Conservation (phyloP, 2,329 filamentous ascomycete species). For the Fusarium penzigii region DNA sequence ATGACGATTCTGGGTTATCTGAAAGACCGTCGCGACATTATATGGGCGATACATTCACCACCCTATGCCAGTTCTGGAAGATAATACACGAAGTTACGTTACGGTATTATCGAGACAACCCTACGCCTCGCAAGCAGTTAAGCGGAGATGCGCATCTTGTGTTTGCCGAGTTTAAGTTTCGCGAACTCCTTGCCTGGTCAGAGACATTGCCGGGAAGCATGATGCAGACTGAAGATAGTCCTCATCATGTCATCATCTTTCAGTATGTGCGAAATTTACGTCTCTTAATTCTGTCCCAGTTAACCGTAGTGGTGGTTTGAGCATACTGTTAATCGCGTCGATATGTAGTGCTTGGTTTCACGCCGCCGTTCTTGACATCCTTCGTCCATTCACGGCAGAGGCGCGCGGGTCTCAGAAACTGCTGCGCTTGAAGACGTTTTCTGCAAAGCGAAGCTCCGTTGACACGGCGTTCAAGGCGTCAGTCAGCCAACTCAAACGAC, state of each 20-base stretch:
- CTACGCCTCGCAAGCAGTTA: neutral
- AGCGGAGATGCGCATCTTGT: neutral
- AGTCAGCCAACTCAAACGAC: slow-evolving; percentile 38
- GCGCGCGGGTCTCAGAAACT: slow-evolving; percentile 2
- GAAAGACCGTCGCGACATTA: neutral
- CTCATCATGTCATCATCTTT: neutral
- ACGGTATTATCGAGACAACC: neutral
- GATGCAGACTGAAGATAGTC: neutral
- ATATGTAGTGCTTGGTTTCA: slow-evolving; percentile 42
- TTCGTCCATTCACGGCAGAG: slow-evolving; percentile 25
- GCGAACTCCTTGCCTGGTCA: neutral
- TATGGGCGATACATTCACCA: neutral
- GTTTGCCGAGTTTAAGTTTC: neutral
- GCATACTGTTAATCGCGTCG: neutral
- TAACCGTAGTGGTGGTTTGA: neutral
- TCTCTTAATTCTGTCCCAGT: neutral
- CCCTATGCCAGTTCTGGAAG: neutral
- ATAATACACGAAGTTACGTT: neutral
- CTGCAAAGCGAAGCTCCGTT: slow-evolving; percentile 26
- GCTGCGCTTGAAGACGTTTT: slow-evolving; percentile 30
- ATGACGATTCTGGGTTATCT: neutral
- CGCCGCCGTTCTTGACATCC: slow-evolving; percentile 38
- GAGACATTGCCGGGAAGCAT: neutral
- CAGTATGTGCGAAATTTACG: neutral
- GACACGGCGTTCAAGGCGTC: slow-evolving; percentile 37